These are phyloP conservation scores for Reticulascus tulasneorum DNA, from an alignment of 2,329 filamentous ascomycete genomes.

Conservation along the genomic window DNA sequence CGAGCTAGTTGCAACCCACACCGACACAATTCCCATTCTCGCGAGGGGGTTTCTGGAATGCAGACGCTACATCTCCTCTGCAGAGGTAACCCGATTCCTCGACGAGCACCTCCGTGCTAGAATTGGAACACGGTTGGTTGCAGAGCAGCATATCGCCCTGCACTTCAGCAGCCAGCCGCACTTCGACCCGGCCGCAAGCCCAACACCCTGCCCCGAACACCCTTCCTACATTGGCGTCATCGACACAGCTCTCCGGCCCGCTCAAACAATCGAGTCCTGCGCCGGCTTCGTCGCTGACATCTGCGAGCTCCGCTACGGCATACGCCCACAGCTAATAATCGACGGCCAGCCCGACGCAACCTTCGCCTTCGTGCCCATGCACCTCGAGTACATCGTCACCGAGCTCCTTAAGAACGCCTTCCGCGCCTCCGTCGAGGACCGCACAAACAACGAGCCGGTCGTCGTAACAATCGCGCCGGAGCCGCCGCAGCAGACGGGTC, in stretches of 20 bases:
- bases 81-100: conserved; percentile 84
- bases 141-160: conserved; percentile 93
- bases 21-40: conserved; percentile 89
- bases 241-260: conserved; percentile 81
- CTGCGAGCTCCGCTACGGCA: conserved; percentile 92
- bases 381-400: conserved; percentile 95
- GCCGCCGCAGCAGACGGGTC: conserved; percentile 30
- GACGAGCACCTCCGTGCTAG: conserved; percentile 91
- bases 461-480: conserved; percentile 87
- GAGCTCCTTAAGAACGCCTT: conserved; percentile 97
- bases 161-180: conserved; percentile 72
- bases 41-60: conserved; percentile 92
- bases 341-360: conserved; percentile 83
- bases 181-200: conserved; percentile 49
- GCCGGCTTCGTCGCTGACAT: conserved; percentile 92
- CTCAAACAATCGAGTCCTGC: conserved; percentile 76
- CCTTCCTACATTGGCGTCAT: conserved; percentile 88
- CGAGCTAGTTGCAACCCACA: conserved; percentile 91
- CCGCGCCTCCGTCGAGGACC: conserved; percentile 82
- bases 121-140: conserved; percentile 90
- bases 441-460: conserved; percentile 74
- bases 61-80: conserved; percentile 77
- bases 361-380: conserved; percentile 91
- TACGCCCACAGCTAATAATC: conserved; percentile 74
- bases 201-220: conserved; percentile 46